These are phyloP conservation scores for Didymella pinodella DNA, from an alignment of 2,329 filamentous ascomycete species.

Conservation along the genomic window DNA sequence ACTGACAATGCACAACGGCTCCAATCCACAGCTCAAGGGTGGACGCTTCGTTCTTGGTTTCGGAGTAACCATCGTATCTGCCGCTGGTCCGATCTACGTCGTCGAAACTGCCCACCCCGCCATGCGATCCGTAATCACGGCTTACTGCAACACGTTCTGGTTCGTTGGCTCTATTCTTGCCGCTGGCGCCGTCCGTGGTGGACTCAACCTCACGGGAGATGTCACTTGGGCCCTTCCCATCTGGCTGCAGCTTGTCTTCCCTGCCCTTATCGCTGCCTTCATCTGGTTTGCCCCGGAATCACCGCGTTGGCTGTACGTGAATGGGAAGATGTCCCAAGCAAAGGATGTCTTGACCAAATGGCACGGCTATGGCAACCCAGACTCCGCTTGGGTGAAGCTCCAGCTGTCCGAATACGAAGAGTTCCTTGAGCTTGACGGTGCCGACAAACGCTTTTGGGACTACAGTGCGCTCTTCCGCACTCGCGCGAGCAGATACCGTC, in stretches of 20 bases:
- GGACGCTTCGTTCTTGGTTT: slow-evolving; percentile 70
- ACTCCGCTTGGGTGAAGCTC: slow-evolving; percentile 46
- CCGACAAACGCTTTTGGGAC: slow-evolving; percentile 46
- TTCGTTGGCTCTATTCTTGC: slow-evolving; percentile 62
- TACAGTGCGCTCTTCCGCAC: slow-evolving; percentile 47
- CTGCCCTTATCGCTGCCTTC: slow-evolving; percentile 54
- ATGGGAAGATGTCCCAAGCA: slow-evolving; percentile 64
- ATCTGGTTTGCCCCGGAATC: slow-evolving; percentile 63
- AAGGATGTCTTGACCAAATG: slow-evolving; percentile 64
- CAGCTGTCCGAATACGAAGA: slow-evolving; percentile 49
- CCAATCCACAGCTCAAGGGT: slow-evolving; percentile 56
- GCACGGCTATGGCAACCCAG: slow-evolving; percentile 58
- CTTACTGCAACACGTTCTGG: slow-evolving; percentile 63
- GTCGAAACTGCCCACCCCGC: slow-evolving; percentile 70
- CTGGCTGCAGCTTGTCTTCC: slow-evolving; percentile 45
- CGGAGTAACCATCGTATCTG: slow-evolving; percentile 66
- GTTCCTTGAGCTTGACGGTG: slow-evolving; percentile 33
- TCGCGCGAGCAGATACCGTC: slow-evolving; percentile 60
- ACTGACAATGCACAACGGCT: not conserved
- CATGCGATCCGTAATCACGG: slow-evolving; percentile 68
- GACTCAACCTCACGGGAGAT: slow-evolving; percentile 46
- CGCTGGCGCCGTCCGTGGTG: slow-evolving; percentile 59
- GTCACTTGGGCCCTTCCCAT: slow-evolving; percentile 59
- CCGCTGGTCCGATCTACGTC: slow-evolving; percentile 69
- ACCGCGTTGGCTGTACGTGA: slow-evolving; percentile 59